Conservation (phyloP, 2,329 filamentous ascomycete species). For the Helicocarpus griseus region DNA sequence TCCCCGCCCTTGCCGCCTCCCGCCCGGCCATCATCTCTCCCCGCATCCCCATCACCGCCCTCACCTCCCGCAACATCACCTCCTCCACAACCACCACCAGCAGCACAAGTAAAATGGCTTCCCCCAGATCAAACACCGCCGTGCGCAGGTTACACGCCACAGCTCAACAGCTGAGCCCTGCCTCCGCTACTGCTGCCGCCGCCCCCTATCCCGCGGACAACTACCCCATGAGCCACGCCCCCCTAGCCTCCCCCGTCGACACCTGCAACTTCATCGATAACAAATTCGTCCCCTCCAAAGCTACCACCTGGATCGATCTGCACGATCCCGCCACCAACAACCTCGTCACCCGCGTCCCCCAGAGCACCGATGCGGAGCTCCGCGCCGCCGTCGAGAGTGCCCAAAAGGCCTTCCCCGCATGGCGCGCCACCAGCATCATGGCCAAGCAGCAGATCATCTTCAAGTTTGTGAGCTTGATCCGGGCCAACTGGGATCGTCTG, state of each 20-base stretch:
- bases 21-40: constrained; percentile 27
- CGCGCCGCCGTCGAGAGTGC: constrained; percentile 53
- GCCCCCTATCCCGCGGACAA: constrained; percentile 32
- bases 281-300: constrained; percentile 48
- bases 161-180: constrained; percentile 37
- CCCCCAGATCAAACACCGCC: constrained; percentile 6
- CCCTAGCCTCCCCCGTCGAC: constrained; percentile 41
- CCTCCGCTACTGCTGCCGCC: constrained; percentile 19
- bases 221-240: constrained; percentile 45
- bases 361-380: constrained; percentile 56
- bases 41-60: constrained; percentile 20
- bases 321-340: constrained; percentile 59
- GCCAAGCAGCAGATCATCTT: constrained; percentile 56
- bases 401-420: constrained; percentile 53
- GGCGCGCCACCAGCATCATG: constrained; percentile 52
- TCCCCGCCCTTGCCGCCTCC: constrained; percentile 30
- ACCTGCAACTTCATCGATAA: constrained; percentile 56
- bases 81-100: constrained; percentile 2
- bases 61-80: constrained; percentile 5
- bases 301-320: constrained; percentile 54
- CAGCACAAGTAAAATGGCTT: not conserved
- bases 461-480: constrained; percentile 54
- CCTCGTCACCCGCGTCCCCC: constrained; percentile 55
- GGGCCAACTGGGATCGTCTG: constrained; percentile 55
- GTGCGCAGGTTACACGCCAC: constrained; percentile 38